phyloP scores from a whole-genome alignment of 2,329 filamentous ascomycete species.

The Lachnellula suecica region DNA sequence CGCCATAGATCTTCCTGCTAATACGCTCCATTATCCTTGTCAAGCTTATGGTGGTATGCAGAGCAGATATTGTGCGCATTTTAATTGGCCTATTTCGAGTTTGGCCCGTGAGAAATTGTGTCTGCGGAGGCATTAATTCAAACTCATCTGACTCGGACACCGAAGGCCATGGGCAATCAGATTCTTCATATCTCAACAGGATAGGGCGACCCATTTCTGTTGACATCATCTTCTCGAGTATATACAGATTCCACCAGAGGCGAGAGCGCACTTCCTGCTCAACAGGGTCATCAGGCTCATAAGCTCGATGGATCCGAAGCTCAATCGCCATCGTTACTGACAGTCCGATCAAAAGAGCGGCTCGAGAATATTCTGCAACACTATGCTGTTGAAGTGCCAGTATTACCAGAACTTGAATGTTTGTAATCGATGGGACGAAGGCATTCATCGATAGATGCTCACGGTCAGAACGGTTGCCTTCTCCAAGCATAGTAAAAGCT shows the following conservation, averaged over 20 bases:
- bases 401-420: slow-evolving; percentile 30
- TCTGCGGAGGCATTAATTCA: slow-evolving; percentile 26
- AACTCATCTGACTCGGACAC: slow-evolving; percentile 31
- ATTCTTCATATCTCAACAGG: slow-evolving; percentile 26
- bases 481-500: slow-evolving; percentile 22
- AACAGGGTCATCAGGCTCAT: slow-evolving; percentile 22
- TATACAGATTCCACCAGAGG: slow-evolving; percentile 33
- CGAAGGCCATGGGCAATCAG: slow-evolving; percentile 29
- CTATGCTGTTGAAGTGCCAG: slow-evolving; percentile 31
- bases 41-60: slow-evolving; percentile 28
- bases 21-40: slow-evolving; percentile 26
- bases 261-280: slow-evolving; percentile 28
- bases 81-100: slow-evolving; percentile 22
- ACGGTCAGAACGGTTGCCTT: slow-evolving; percentile 5
- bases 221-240: slow-evolving; percentile 33
- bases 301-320: slow-evolving; percentile 26
- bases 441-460: slow-evolving; percentile 16
- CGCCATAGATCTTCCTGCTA: slow-evolving; percentile 27
- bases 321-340: slow-evolving; percentile 32
- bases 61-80: slow-evolving; percentile 27
- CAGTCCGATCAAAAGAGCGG: slow-evolving; percentile 27
- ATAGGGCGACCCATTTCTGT: slow-evolving; percentile 29
- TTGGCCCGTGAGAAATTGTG: slow-evolving; percentile 3
- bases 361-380: slow-evolving; percentile 30
- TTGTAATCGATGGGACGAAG: slow-evolving; percentile 26